Evolutionary conservation across 768 basidiomycete species (phyloP).

Genomic region (Suillus americanus): DNA sequence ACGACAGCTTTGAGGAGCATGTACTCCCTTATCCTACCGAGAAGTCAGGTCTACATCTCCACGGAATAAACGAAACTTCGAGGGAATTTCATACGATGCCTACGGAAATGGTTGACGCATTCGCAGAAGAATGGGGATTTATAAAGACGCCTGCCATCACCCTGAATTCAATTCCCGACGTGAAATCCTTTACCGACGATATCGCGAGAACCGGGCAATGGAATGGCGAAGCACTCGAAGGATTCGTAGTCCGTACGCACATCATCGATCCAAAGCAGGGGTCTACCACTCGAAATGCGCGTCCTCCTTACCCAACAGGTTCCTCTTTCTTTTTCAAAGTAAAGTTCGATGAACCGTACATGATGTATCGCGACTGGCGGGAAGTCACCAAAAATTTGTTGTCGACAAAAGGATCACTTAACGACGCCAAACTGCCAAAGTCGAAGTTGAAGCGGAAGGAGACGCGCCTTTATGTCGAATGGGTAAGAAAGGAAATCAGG

Average conservation of each 20-base stretch:
- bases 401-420: slow-evolving; percentile 25
- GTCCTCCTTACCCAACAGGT: slow-evolving; percentile 69
- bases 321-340: slow-evolving; percentile 98
- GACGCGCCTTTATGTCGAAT: slow-evolving; percentile 74
- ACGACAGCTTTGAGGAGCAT: slow-evolving; percentile 51
- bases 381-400: neutral
- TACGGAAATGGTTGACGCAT: slow-evolving; percentile 61
- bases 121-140: slow-evolving; percentile 92
- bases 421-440: slow-evolving; percentile 48
- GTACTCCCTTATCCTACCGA: neutral
- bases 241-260: slow-evolving; percentile 52
- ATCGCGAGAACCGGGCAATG: slow-evolving; percentile 70
- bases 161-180: slow-evolving; percentile 62
- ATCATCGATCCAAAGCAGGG: slow-evolving; percentile 36
- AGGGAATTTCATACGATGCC: neutral
- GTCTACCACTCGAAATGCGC: slow-evolving; percentile 26
- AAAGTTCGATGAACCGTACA: slow-evolving; percentile 97
- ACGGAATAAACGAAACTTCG: neutral
- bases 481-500: slow-evolving; percentile 66
- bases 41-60: neutral
- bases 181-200: slow-evolving; percentile 69
- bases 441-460: slow-evolving; percentile 74
- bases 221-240: slow-evolving; percentile 85
- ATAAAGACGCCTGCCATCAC: slow-evolving; percentile 66
- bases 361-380: neutral